These are phyloP conservation scores for Apiotrichum gamsii DNA, from an alignment of 1,284 basidiomycete species.

Conservation along the genomic window DNA sequence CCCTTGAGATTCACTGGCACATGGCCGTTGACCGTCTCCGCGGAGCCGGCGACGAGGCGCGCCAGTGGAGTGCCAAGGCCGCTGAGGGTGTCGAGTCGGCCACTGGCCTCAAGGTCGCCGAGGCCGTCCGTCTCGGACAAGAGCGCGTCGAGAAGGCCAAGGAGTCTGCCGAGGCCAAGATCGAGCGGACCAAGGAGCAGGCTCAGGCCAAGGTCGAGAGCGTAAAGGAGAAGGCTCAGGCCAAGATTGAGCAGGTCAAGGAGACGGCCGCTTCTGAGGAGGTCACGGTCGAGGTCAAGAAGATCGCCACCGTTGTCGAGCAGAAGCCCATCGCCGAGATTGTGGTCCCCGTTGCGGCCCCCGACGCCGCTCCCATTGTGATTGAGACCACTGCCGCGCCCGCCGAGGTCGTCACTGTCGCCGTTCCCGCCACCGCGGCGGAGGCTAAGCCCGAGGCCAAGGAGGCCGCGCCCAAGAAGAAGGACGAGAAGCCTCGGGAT, in stretches of 20 bases:
- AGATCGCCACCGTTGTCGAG: background rate
- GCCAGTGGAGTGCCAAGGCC: constrained; percentile 48
- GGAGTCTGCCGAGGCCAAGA: constrained; percentile 10
- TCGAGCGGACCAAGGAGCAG: constrained; percentile 1
- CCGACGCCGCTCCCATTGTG: constrained; percentile 2
- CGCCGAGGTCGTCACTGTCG: background rate
- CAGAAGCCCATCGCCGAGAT: background rate
- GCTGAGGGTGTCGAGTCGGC: constrained; percentile 60
- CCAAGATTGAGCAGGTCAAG: constrained; percentile 15
- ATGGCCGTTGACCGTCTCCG: constrained; percentile 51
- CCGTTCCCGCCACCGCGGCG: background rate
- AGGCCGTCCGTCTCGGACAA: constrained; percentile 53
- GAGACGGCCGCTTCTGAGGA: constrained; percentile 2
- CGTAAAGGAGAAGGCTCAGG: too few relatives aligned
- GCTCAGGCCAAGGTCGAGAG: too few relatives aligned
- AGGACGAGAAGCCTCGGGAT: constrained; percentile 6
- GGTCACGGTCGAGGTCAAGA: constrained; percentile 5
- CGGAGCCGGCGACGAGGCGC: constrained; percentile 42
- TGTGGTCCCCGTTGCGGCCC: constrained; percentile 37
- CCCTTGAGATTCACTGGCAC: constrained; percentile 57
- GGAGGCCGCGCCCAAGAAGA: background rate
- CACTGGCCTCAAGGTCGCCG: constrained; percentile 65
- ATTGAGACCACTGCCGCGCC: background rate
- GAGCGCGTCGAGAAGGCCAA: constrained; percentile 19
- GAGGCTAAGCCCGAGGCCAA: background rate